A percentile compares a stretch with the other conserved stretches of the same genome.
Conservation (phyloP, 2,329 filamentous ascomycete genomes). For the Aureobasidium zeae region DNA sequence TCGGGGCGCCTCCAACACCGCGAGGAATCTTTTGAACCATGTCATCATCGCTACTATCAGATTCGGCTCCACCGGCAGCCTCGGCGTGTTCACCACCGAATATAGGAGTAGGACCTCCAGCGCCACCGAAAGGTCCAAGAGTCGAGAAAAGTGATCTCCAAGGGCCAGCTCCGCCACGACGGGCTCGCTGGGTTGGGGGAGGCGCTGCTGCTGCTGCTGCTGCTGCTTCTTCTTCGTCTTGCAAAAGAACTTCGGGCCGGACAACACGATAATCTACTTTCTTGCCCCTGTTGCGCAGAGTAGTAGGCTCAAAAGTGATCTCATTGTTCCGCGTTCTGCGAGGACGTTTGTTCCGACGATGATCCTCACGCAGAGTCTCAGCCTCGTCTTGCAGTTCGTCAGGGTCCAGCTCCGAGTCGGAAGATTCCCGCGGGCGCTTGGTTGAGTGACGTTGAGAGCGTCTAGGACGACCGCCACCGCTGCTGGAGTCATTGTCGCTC, state of each 20-base stretch:
- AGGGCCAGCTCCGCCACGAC: conserved; percentile 48
- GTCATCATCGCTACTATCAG: conserved; percentile 95
- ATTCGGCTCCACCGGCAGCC: conserved; percentile 72
- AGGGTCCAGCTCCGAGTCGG: conserved; percentile 31
- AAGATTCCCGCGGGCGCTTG: conserved; percentile 32
- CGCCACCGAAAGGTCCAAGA: conserved; percentile 85
- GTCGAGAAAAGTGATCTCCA: conserved; percentile 82
- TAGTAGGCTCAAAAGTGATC: conserved; percentile 41
- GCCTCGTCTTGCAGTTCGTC: conserved; percentile 48
- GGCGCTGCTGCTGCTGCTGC: conserved; percentile 51
- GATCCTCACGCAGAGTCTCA: conserved; percentile 48
- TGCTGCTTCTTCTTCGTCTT: conserved; percentile 60
- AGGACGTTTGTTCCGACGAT: conserved; percentile 35
- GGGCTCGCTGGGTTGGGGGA: conserved; percentile 52
- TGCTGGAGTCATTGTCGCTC: conserved; percentile 27
- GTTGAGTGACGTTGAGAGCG: conserved; percentile 45
- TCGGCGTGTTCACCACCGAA: conserved; percentile 65
- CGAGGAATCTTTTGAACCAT: conserved; percentile 53
- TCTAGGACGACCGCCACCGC: conserved; percentile 35
- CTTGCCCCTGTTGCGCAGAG: conserved; percentile 53
- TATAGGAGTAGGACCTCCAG: conserved; percentile 61
- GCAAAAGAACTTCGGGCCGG: conserved; percentile 59
- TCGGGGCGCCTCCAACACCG: conserved; percentile 49
- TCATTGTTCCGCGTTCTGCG: conserved; percentile 21
- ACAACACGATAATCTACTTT: conserved; percentile 80